A percentile compares a stretch with the other conserved stretches of the same genome.
Conservation (phyloP, 2,329 filamentous ascomycete genomes). For the Botrytis pseudocinerea region DNA sequence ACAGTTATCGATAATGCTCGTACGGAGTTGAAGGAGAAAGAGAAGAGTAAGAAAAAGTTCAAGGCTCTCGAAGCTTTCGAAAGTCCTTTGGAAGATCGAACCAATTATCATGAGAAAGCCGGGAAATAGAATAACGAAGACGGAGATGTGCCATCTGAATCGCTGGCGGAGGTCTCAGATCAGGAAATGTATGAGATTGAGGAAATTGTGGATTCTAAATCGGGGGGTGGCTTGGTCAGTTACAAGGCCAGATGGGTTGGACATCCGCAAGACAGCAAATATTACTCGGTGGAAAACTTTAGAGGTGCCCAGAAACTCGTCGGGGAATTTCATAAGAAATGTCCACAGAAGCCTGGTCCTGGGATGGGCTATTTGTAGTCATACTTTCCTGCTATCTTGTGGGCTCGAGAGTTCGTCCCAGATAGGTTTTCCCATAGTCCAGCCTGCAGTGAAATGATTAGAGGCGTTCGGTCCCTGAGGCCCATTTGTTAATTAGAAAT, state of each 20-base stretch:
- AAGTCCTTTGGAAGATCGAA: background rate
- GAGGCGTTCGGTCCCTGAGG: background rate
- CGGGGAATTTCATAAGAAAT: background rate
- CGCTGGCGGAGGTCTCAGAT: too few relatives aligned
- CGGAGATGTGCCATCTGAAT: background rate
- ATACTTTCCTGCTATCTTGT: background rate
- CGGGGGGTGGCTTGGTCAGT: too few relatives aligned
- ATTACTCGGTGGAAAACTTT: background rate
- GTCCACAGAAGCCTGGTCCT: background rate
- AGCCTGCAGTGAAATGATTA: fast-evolving
- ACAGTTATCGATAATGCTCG: background rate
- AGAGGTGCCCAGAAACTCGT: background rate
- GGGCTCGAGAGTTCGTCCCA: background rate
- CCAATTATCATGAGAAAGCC: background rate
- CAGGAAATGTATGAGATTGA: background rate
- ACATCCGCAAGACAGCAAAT: background rate
- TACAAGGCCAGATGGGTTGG: background rate
- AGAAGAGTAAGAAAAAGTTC: fast-evolving
- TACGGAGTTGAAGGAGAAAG: background rate
- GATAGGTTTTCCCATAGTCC: fast-evolving
- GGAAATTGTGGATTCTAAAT: background rate
- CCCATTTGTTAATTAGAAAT: background rate
- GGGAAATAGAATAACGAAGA: background rate
- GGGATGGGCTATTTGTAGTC: background rate
- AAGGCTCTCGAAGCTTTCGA: background rate